Evolutionary conservation across 768 basidiomycete genomes (phyloP), one percentile per base, ranked within the genome.

Genomic region (Dictyophora rubrovolvata): DNA sequence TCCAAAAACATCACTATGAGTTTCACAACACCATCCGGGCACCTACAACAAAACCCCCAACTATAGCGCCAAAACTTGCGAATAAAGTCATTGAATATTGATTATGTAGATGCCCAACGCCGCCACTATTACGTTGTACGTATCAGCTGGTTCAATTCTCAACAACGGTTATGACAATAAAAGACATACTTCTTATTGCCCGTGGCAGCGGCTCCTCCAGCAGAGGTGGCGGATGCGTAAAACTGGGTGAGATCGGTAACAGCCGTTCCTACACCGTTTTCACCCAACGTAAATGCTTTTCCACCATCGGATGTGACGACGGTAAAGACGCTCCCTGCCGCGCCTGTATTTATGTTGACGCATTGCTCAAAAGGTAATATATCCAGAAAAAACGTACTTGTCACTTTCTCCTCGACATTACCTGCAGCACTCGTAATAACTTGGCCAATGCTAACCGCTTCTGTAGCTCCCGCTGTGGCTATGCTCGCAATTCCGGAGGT

Each of bases 251-350:
- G n/a, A 33, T 58, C 47, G 36, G 84, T 83, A 22, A 75, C 80
- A 61, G 74, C 76, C 18, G 79, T 75, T 28, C 82, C 84, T 8
- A 70, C 72, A 16, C 72, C 72, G 16, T 68, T 66, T 65, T 75
- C 47, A 23, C 82, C 84, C 18, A 87, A 74, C 0, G 85, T 87
- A 59, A 85, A 69, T 1, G 77, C 85, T 48, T 74, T 64, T 11
- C 84, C 85, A 7, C 83, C 86, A 10, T 66, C 76, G 47, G 78
- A 80, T 16, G 81, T 83, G 28, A 87, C 69, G 18, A 86, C 66
- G 14, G 81, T 87, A 53, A 74, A 70, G 1, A 73, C 79, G 9
- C 70, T 59, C 14, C 79, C 84, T n/a, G 73, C 82, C 57, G 76
- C 65, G 33, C 83, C 86, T 87, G 54, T 16, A 17, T 6, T 50